Base-by-base conservation (phyloP, 805 yeast genomes). In the Nakazawaea ambrosiae region DNA sequence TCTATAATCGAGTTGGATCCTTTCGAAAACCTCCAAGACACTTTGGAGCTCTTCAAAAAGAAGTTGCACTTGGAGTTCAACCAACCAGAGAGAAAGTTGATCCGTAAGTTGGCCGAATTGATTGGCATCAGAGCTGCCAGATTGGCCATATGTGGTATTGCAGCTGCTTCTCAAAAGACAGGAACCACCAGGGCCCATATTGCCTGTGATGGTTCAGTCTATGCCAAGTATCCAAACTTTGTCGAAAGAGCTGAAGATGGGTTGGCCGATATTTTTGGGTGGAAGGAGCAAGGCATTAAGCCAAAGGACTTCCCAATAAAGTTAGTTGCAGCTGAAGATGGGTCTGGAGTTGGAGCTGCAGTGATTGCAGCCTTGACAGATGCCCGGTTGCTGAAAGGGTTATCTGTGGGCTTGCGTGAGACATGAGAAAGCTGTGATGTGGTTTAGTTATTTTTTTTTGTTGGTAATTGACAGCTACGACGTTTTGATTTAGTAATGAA, bases 291-390 rank as follows among this genome's bases (percentile, higher is more conserved):
- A 3, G 55, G 51, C 16, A 11, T 55, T 31, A 49, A 49, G 36
- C 49, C 47, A 31, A 56, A 66, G 46, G 75, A 77, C 42, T 87
- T 87, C 60, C 97, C 97, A 47, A 79, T 92, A 54, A 64, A 71
- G 46, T 78, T 89, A 49, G 85, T 81, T 28, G 84, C 94, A 41
- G 97, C 98, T 47, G 96, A 90, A 66, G 98, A 92, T 66, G 98
- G 98, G 52, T 82, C 92, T 27, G 97, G 97, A 68, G 96, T 86
- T 34, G 98, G 98, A 58, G 98, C 98, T 40, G 98, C 97, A 36
- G 75, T 90, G 52, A 90, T 92, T 64, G 97, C 98, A 39, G 97
- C 97, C 31, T 74, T 90, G 61, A 82, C 97, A 41, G 76, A 82
- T 60, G 70, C 76, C 60, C 81, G 98, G 68, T 68, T 81, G 53